These are phyloP conservation scores for Aspergillus fischeri DNA, from an alignment of 2,329 filamentous ascomycete genomes.

Conservation along the genomic window DNA sequence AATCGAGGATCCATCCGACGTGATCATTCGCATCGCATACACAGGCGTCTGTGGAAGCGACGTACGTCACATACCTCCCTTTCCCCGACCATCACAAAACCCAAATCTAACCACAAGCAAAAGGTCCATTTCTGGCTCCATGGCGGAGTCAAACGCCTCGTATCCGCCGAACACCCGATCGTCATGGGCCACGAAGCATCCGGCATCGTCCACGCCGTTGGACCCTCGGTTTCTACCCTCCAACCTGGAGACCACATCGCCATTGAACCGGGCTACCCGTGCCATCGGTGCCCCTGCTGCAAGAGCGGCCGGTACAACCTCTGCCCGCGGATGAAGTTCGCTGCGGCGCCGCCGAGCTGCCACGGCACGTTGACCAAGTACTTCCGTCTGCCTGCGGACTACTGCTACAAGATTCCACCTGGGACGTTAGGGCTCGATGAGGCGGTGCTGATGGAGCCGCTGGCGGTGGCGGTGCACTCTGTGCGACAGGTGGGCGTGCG, in stretches of 20 bases:
- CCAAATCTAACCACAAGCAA: background rate
- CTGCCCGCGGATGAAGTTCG: constrained; percentile 39
- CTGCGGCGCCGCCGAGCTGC: constrained; percentile 34
- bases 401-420: constrained; percentile 36
- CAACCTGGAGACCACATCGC: constrained; percentile 30
- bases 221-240: constrained; percentile 20
- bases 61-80: constrained; percentile 14
- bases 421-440: constrained; percentile 37
- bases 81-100: background rate
- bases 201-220: constrained; percentile 25
- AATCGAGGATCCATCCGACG: constrained; percentile 35
- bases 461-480: constrained; percentile 46
- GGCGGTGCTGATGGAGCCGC: constrained; percentile 46
- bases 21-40: constrained; percentile 43
- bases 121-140: constrained; percentile 40
- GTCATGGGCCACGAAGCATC: constrained; percentile 35
- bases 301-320: constrained; percentile 40
- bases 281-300: constrained; percentile 33
- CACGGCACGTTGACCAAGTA: constrained; percentile 39
- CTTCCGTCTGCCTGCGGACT: constrained; percentile 36
- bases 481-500: constrained; percentile 38
- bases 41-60: constrained; percentile 45
- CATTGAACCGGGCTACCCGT: constrained; percentile 34
- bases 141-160: constrained; percentile 29
- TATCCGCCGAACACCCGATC: constrained; percentile 22